These are phyloP conservation scores for Psilocybe sp. DNA, from an alignment of 768 basidiomycete genomes.

Conservation along the genomic window DNA sequence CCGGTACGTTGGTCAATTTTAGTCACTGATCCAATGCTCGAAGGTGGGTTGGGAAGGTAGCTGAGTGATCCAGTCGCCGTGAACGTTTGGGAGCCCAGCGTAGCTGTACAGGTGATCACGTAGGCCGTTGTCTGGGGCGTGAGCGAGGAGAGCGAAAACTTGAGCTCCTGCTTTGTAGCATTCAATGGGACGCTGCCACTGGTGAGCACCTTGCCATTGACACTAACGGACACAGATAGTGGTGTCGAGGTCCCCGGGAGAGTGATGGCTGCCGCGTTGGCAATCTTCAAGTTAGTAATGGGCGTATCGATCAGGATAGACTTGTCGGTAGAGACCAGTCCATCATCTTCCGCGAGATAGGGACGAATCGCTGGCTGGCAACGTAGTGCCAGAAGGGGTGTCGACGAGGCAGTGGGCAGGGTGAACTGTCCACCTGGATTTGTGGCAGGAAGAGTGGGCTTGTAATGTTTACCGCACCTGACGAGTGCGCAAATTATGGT, in stretches of 20 bases:
- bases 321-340: constrained; percentile 26
- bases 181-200: constrained; percentile 49
- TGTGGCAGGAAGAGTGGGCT: too few species aligned
- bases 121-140: constrained; percentile 39
- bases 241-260: constrained; percentile 9
- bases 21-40: constrained; percentile 50
- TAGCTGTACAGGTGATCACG: constrained; percentile 36
- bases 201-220: constrained; percentile 41
- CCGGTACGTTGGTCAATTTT: constrained; percentile 64
- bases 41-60: constrained; percentile 46
- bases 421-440: not conserved
- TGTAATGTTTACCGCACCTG: too few species aligned
- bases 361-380: constrained; percentile 59
- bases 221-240: constrained; percentile 41
- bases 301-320: constrained; percentile 53
- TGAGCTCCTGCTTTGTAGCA: constrained; percentile 44
- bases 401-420: constrained; percentile 10
- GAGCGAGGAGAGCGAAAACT: constrained; percentile 46
- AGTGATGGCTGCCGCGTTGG: constrained; percentile 42
- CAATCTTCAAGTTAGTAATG: constrained; percentile 44
- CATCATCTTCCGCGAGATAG: constrained; percentile 53
- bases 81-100: constrained; percentile 38
- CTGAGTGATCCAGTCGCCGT: constrained; percentile 41
- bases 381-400: constrained; percentile 52
- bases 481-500: too few species aligned